Percentiles rank a stretch among this genome's conserved stretches.
phyloP scores from a whole-genome alignment of 2,329 filamentous ascomycete genomes.

The Huntiella savannae region DNA sequence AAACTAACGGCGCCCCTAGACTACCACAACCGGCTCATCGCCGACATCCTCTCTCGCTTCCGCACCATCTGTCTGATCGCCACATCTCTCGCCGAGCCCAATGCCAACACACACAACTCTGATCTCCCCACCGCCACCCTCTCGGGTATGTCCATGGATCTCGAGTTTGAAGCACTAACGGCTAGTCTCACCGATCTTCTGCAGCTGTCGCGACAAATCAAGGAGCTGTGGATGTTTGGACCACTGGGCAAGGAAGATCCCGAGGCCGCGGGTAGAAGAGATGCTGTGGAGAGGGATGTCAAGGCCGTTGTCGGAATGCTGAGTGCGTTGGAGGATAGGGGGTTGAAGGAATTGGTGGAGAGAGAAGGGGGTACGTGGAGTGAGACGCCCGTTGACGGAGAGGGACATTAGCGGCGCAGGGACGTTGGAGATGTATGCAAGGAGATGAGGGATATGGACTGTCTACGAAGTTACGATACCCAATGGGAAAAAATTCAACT shows the following conservation, averaged over 20 bases:
- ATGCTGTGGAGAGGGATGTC: conserved; percentile 1
- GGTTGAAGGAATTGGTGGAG: conserved; percentile 20
- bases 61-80: conserved; percentile 25
- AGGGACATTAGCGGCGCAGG: neutral
- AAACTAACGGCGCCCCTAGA: conserved; percentile 17
- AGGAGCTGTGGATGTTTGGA: conserved; percentile 27
- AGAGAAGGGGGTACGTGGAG: conserved; percentile 22
- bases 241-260: conserved; percentile 22
- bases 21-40: conserved; percentile 26
- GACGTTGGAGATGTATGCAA: neutral
- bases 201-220: conserved; percentile 24
- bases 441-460: too few species aligned
- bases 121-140: conserved; percentile 25
- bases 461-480: too few species aligned
- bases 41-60: conserved; percentile 26
- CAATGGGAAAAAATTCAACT: neutral
- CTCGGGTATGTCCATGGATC: conserved; percentile 25
- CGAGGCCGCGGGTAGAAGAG: conserved; percentile 19
- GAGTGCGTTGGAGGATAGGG: conserved; percentile 16
- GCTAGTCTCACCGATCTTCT: conserved; percentile 27
- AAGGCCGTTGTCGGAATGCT: conserved; percentile 15
- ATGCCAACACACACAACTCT: conserved; percentile 22
- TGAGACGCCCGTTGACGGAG: conserved; percentile 14
- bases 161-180: conserved; percentile 26
- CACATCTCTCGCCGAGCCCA: conserved; percentile 17